phyloP scores from a whole-genome alignment of 495 filamentous ascomycete species.

The Articulospora tetracladia region DNA sequence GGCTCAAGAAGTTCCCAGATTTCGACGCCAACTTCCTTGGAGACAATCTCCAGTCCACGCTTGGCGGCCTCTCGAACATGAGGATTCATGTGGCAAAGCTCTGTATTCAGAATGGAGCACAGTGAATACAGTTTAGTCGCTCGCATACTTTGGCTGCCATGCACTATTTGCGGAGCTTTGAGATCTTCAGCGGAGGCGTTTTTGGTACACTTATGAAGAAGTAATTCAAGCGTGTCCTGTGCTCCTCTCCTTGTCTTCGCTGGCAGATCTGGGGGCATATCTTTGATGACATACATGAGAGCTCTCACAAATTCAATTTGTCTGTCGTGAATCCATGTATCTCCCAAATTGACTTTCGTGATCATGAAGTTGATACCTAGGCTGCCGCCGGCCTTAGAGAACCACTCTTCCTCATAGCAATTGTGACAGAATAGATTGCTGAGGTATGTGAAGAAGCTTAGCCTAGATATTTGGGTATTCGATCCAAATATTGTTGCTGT shows the following conservation, averaged over 20 bases:
- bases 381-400: constrained; percentile 87
- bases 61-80: constrained; percentile 86
- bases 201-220: constrained; percentile 72
- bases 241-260: constrained; percentile 79
- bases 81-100: constrained; percentile 90
- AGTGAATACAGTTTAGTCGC: constrained; percentile 61
- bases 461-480: constrained; percentile 58
- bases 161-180: constrained; percentile 39
- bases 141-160: constrained; percentile 33
- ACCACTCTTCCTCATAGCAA: constrained; percentile 97
- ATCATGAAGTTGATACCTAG: constrained; percentile 82
- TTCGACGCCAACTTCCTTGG: constrained; percentile 68
- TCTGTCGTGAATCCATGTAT: constrained; percentile 73
- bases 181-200: constrained; percentile 70
- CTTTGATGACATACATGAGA: constrained; percentile 93
- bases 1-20: constrained; percentile 82
- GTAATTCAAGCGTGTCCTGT: constrained; percentile 72
- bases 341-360: constrained; percentile 75
- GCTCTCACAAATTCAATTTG: constrained; percentile 83
- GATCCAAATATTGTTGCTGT: constrained; percentile 79
- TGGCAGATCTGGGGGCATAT: constrained; percentile 88
- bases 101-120: constrained; percentile 76
- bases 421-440: constrained; percentile 83
- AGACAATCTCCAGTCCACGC: constrained; percentile 73
- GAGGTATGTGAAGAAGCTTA: constrained; percentile 80